Percentiles rank a stretch among this genome's conserved stretches.
These are phyloP conservation scores for Pyricularia sp. DNA, from an alignment of 2,329 filamentous ascomycete genomes.

Conservation along the genomic window DNA sequence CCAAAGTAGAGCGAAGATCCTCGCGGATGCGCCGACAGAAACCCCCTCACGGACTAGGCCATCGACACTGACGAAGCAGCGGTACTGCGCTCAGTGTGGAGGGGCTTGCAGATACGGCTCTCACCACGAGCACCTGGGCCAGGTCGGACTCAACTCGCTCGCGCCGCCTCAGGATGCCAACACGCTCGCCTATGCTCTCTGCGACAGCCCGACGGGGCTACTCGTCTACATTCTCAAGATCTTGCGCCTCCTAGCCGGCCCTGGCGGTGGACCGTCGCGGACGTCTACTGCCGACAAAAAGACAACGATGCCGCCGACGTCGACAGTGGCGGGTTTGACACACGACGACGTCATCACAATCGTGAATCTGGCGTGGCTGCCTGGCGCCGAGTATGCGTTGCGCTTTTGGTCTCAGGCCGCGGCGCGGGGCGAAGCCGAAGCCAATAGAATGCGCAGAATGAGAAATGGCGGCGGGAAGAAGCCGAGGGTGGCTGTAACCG, in stretches of 20 bases:
- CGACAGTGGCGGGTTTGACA: slow-evolving; percentile 26
- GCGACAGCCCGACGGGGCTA: slow-evolving; percentile 51
- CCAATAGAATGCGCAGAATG: slow-evolving; percentile 11
- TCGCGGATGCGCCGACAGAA: neutral
- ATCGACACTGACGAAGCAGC: neutral
- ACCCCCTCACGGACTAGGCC: neutral
- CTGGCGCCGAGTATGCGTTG: slow-evolving; percentile 52
- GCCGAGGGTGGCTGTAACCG: slow-evolving; percentile 35
- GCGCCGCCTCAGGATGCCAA: slow-evolving; percentile 34
- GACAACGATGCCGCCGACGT: neutral
- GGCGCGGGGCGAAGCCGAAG: slow-evolving; percentile 20
- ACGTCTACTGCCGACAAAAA: neutral
- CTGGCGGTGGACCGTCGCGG: slow-evolving; percentile 19
- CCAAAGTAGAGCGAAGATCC: neutral
- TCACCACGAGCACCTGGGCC: slow-evolving; percentile 2
- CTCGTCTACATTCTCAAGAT: slow-evolving; percentile 43
- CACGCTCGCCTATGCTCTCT: slow-evolving; percentile 49
- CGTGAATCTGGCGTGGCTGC: slow-evolving; percentile 55
- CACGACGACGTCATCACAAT: slow-evolving; percentile 49
- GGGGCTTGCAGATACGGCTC: neutral
- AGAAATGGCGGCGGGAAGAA: slow-evolving; percentile 13
- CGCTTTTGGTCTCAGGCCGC: slow-evolving; percentile 43
- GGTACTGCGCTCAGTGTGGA: neutral
- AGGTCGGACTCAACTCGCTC: slow-evolving; percentile 20
- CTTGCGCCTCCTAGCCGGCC: slow-evolving; percentile 30